Base-by-base conservation (phyloP, 2,329 filamentous ascomycete genomes). In the Cadophora sp. region DNA sequence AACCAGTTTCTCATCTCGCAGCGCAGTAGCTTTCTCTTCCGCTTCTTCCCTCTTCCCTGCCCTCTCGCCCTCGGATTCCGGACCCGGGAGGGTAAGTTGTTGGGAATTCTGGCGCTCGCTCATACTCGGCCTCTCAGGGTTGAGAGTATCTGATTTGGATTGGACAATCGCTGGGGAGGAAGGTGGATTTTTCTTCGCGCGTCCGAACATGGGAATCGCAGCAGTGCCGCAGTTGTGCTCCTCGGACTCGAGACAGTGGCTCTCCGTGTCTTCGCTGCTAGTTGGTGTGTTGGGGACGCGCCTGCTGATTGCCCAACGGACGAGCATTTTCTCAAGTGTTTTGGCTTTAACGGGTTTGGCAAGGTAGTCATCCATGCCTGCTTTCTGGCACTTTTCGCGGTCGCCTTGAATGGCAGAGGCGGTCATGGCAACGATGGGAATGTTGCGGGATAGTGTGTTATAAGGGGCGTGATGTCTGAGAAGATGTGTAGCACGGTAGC, bases 371-470 rank as follows among this genome's bases (percentile, higher is more conserved):
- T 93, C 90, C 91, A 93, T 93, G 39, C 91, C 91, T 9, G 90
- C 89, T 68, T 84, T 84, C 67, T 86, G 85, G 75, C 91, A 93
- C 75, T 92, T 93, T 75, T 93, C 91, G 59, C 85, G 83, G 73
- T 94, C 91, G 4, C 91, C 91, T 75, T 92, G 89, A 48, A 93
- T 93, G 0, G 91, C 91, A 4, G 88, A 91, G 4, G 91, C 91
- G 0, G 91, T 94, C 89, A 94, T 92, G n/a, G 91, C 91, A 45
- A 94, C 88, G 60, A 94, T 92, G 0, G 91, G 91, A 5, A 92
- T 88, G 51, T 88, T 82, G 64, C 84, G 82, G 4, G 87, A 81
- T 62, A 85, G 84, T 1, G 80, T 74, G 48, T 84, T 88, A 78
- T 91, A 93, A 0, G 90, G 88, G 1, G 84, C 75, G 71, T 91